phyloP scores from a whole-genome alignment of 2,329 filamentous ascomycete genomes.

The Alternaria sp. region DNA sequence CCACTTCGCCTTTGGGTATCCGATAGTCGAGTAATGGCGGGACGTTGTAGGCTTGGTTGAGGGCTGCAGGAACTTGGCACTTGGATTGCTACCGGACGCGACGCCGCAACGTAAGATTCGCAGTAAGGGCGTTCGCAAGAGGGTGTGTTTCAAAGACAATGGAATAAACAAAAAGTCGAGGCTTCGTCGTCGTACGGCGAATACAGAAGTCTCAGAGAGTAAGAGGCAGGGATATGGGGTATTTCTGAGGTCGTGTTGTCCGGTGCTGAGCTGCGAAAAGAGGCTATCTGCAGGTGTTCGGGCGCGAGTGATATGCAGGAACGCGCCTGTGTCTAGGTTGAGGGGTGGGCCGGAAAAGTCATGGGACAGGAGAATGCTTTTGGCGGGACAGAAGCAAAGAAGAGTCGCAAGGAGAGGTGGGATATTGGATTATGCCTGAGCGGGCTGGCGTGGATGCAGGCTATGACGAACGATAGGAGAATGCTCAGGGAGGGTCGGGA shows the following conservation, averaged over 20 bases:
- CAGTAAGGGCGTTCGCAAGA: not conserved
- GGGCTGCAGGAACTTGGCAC: not conserved
- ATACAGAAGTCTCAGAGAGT: constrained; percentile 2
- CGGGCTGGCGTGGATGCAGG: constrained; percentile 26
- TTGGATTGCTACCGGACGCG: constrained; percentile 4
- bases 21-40: not conserved
- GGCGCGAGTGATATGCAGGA: not conserved
- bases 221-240: constrained; percentile 3
- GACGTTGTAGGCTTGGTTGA: not conserved
- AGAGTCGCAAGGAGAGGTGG: constrained; percentile 19
- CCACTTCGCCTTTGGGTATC: constrained; percentile 12
- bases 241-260: not conserved
- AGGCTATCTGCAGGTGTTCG: constrained; percentile 2
- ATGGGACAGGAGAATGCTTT: constrained; percentile 1
- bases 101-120: constrained; percentile 12
- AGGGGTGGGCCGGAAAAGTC: constrained; percentile 3
- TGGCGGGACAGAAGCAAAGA: constrained; percentile 11
- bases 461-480: constrained; percentile 28
- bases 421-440: constrained; percentile 27
- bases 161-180: constrained; percentile 9
- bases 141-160: constrained; percentile 12
- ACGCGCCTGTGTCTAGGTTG: not conserved
- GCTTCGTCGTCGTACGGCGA: constrained; percentile 9
- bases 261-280: not conserved
- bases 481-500: constrained; percentile 12